phyloP scores from a whole-genome alignment of 73 alveolate genomes.

The Tetrahymena borealis region DNA sequence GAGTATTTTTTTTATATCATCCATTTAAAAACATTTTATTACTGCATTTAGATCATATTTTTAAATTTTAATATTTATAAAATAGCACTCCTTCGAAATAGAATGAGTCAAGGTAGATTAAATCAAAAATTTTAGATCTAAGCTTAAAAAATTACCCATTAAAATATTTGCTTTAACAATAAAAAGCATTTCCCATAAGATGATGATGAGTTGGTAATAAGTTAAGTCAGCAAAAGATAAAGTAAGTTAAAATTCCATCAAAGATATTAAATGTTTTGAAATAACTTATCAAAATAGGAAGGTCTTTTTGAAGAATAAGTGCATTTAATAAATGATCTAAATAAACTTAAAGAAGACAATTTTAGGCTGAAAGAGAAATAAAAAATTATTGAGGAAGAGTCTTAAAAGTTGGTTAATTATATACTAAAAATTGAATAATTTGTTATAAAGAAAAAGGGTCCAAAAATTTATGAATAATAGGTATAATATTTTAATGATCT shows the following conservation, averaged over 20 bases:
- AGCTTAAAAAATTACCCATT: neutral
- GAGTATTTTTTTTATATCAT: neutral
- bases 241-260: neutral
- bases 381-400: neutral
- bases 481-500: neutral
- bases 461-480: neutral
- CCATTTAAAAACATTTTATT: neutral
- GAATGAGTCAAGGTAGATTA: neutral
- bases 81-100: neutral
- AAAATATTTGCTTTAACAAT: neutral
- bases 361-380: neutral
- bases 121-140: neutral
- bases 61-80: neutral
- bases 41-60: neutral
- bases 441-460: neutral
- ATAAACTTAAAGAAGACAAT: neutral
- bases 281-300: neutral
- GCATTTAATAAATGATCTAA: neutral
- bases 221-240: neutral
- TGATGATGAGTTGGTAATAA: neutral
- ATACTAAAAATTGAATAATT: neutral
- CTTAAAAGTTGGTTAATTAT: neutral
- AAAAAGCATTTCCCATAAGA: neutral
- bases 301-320: neutral
- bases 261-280: neutral